phyloP scores from a whole-genome alignment of 345 rosid genomes.

The Punica granatum region DNA sequence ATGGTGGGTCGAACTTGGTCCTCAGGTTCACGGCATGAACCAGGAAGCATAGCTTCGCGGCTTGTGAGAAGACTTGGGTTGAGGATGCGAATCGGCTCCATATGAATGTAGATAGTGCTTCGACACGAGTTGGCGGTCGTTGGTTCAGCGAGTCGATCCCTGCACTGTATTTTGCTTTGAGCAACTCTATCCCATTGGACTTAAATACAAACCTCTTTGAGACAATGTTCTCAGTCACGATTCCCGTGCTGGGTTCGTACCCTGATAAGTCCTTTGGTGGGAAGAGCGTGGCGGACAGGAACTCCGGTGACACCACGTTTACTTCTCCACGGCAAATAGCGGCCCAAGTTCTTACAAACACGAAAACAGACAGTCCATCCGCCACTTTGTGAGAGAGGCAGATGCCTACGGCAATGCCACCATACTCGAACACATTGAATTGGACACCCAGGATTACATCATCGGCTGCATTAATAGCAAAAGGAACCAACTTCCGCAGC shows the following conservation, averaged over 20 bases:
- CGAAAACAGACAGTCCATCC: slow-evolving; percentile 19
- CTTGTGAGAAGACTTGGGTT: neutral
- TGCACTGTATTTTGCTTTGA: slow-evolving; percentile 12
- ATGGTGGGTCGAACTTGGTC: slow-evolving; percentile 9
- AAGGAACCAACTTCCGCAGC: slow-evolving; percentile 15
- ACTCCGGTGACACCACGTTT: slow-evolving; percentile 8
- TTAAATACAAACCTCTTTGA: slow-evolving; percentile 26
- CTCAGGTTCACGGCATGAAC: slow-evolving; percentile 26
- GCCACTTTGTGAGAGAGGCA: slow-evolving; percentile 27
- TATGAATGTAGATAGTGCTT: slow-evolving; percentile 31
- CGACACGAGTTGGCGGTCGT: slow-evolving; percentile 23
- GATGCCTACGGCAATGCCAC: slow-evolving; percentile 22
- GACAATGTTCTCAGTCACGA: slow-evolving; percentile 11
- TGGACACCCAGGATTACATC: slow-evolving; percentile 18
- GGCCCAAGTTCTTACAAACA: slow-evolving; percentile 26
- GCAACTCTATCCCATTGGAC: slow-evolving; percentile 9
- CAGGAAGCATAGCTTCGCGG: slow-evolving; percentile 4
- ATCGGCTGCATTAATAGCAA: slow-evolving; percentile 6
- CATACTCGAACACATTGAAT: slow-evolving; percentile 23
- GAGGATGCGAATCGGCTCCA: slow-evolving; percentile 20
- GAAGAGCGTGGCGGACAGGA: slow-evolving; percentile 20
- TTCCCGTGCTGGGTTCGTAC: slow-evolving; percentile 4
- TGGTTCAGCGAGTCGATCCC: neutral
- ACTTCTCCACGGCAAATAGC: slow-evolving; percentile 20
- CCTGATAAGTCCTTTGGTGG: slow-evolving; percentile 19